A percentile compares a stretch with the other conserved stretches of the same genome.
Evolutionary conservation across 352 stramenopile genomes (phyloP).

Genomic region (Pythium guiyangense): DNA sequence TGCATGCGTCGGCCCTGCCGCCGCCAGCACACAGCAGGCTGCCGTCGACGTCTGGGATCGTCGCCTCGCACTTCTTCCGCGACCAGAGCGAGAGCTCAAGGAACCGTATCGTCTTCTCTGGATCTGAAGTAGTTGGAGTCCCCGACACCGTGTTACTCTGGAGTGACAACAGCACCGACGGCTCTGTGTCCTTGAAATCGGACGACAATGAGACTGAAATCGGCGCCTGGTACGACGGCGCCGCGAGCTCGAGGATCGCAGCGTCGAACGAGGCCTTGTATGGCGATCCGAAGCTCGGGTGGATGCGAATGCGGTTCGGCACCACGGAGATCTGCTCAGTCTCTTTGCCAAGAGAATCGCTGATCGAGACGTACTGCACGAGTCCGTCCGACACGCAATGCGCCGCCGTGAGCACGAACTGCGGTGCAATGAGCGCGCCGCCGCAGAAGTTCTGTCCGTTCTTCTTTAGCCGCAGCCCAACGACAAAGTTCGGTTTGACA

Average conservation of each 20-base stretch:
- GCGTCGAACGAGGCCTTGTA: conserved; percentile 15
- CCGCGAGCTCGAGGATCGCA: conserved; percentile 13
- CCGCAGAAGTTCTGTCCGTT: conserved; percentile 4
- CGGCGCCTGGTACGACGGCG: conserved; percentile 7
- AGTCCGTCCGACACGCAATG: conserved; percentile 9
- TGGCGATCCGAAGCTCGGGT: conserved; percentile 15
- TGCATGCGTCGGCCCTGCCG: conserved; percentile 9
- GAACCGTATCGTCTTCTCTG: neutral
- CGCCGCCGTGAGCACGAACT: conserved; percentile 5
- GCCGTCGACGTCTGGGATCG: conserved; percentile 2
- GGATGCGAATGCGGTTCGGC: conserved; percentile 20
- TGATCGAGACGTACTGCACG: conserved; percentile 10
- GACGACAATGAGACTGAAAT: neutral
- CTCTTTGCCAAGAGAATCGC: neutral
- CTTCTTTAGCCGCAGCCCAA: neutral
- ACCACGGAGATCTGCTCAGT: neutral
- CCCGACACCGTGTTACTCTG: too few relatives aligned
- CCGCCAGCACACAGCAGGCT: conserved; percentile 17
- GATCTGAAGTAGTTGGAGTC: too few relatives aligned
- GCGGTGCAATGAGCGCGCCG: conserved; percentile 5
- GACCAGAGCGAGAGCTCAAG: conserved; percentile 2
- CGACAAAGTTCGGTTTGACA: neutral
- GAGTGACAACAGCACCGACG: too few relatives aligned
- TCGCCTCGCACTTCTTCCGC: conserved; percentile 4
- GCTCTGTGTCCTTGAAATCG: neutral